Base-by-base conservation (phyloP, 163 green algal species). In the Smithsoniella earleae region DNA sequence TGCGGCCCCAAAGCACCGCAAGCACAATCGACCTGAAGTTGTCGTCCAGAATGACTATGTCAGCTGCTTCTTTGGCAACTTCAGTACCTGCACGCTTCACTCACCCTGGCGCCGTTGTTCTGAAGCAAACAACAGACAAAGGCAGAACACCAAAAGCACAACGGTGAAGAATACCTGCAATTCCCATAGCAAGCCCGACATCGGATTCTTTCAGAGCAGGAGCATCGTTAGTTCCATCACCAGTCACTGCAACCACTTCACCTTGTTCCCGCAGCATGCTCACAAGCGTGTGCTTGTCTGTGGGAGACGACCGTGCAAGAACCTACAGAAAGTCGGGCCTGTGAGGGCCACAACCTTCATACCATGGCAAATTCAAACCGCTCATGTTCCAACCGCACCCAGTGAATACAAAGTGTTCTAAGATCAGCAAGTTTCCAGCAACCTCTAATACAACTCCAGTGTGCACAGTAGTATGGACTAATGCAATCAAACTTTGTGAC, bases 31-130 rank as follows among this genome's bases (percentile, higher is more conserved):
- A 92, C 20, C 74, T 86, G 83, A 98, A 98, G 85, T 98, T 98
- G 85, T 98, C 92, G 73, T 98, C 93, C 79, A 98, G 75, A 73
- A 98, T 96, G 38, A 98, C 87, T 63, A 99, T 98, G 84, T 98
- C 94, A 10, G 88, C 88, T 2, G 90, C 90, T 81, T 97, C 91
- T 80, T 98, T 98, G 52, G 94, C 94, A 25, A 97, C 90, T 77
- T 96, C 88, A 0, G 90, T 96, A 28, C 90, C 85, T 81, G 77
- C 38, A 46, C 62, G 38, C 74, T n/a, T n/a, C n/a, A n/a, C n/a
- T n/a, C n/a, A n/a, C n/a, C n/a, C n/a, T n/a, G n/a, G n/a, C n/a
- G 31, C 79, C 34, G 43, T 33, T 83, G 25, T 36, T n/a, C 46
- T 52, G 64, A 38, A 55, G n/a, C n/a, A n/a, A n/a, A n/a, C n/a